Percentiles rank a stretch among this genome's conserved stretches.
Conservation (phyloP, 768 basidiomycete genomes). For the Collybiopsis confluens region DNA sequence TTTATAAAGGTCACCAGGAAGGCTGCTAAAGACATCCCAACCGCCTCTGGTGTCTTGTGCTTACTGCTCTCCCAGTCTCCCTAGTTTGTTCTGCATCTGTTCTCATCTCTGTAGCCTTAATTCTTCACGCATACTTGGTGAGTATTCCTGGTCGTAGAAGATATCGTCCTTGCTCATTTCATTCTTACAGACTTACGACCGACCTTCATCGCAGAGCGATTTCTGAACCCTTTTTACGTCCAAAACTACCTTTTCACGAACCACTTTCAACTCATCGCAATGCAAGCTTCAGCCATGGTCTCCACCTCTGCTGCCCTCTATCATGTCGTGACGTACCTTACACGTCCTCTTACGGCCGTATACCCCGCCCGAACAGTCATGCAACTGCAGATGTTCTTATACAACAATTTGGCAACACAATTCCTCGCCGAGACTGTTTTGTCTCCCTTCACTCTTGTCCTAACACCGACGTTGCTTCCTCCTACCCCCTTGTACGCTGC, state of each 20-base stretch:
- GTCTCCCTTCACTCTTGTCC: conserved; percentile 5
- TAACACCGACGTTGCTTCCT: neutral
- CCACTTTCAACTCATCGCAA: neutral
- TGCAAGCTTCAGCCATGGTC: neutral
- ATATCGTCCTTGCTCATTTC: neutral
- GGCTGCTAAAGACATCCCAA: neutral
- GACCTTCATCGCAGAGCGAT: conserved; percentile 1
- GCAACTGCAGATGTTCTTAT: conserved; percentile 4
- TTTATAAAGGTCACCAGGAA: neutral
- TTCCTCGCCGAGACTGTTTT: neutral
- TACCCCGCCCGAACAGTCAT: neutral
- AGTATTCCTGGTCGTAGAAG: neutral
- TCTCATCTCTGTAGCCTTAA: conserved; percentile 2
- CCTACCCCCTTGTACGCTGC: conserved; percentile 5
- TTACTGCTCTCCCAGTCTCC: neutral
- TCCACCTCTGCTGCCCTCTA: neutral
- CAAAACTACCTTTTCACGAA: neutral
- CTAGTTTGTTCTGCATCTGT: conserved; percentile 2
- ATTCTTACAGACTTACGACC: neutral
- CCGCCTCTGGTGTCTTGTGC: conserved; percentile 3
- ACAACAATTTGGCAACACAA: neutral
- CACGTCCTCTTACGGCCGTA: neutral
- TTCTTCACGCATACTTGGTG: neutral
- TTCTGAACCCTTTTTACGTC: neutral
- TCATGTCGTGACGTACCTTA: conserved; percentile 2